Evolutionary conservation across 192 early-diverging fungal genomes (phyloP), one percentile per base, ranked within the genome.

Genomic region (Kappamyces sp.): DNA sequence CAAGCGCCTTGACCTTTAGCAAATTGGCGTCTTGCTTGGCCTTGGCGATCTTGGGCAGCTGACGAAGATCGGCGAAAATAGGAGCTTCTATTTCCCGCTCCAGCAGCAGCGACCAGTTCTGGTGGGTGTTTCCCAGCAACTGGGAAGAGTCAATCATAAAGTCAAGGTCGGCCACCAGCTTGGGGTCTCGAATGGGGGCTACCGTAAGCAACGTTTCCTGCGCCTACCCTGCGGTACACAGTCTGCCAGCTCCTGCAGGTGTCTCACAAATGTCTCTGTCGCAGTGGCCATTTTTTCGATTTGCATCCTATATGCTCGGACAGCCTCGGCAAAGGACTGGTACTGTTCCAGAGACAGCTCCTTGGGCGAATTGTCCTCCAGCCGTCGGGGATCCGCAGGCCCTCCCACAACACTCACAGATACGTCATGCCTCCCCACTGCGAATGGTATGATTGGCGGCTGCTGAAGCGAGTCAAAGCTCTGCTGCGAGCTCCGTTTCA

Each of bases 71-170:
- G 13, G 35, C 57, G 23, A 38, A 52, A 2, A 81, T 43, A 9
- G 79, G 79, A 7, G 57, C 62, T 57, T 74, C 79, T 50, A 78
- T 64, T 32, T 81, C 79, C 32, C 67, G 60, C 47, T 73, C 67
- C n/a, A 81, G 47, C 9, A 10, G 67, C 40, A 66, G 66, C 8
- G 74, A 67, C 71, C 72, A 78, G 23, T 66, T 72, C 49, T 78
- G 74, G 47, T 79, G 71, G 0, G 79, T 60, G 55, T 82, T 82
- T 8, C 71, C 66, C 37, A 82, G 61, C 38, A 82, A 55, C 40
- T 76, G 76, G 10, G 76, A 70, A 47, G 59, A 67, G 61, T 82
- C 79, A 39, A 82, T 77, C 13, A 82, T 53, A 58, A 79, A 78
- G 60, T 80, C 73, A 44, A 80, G 66, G 61, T 80, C 75, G 3